Base-by-base conservation (phyloP, 2,329 filamentous ascomycete species). In the Cyphellophora attinorum region DNA sequence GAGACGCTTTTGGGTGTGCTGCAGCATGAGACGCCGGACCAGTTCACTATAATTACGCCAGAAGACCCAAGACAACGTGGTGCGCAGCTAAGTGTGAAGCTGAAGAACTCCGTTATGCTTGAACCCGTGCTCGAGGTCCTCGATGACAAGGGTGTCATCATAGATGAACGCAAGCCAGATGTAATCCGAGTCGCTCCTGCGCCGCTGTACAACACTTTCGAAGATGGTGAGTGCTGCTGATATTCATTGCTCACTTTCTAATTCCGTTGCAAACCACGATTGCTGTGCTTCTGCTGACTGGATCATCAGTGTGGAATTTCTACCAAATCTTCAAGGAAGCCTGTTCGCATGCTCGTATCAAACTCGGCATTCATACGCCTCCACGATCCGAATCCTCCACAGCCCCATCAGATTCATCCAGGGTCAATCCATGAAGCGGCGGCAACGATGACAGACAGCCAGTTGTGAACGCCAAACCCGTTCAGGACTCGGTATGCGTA, bases 181-280 rank as follows among this genome's bases (percentile, higher is more conserved):
- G 86, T 94, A 11, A 79, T 94, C 33, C 68, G 86, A 2, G 76
- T 93, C 2, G 85, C 86, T 2, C 86, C 88, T 1, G 80, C 82
- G 27, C 85, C 86, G 6, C 56, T 94, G 46, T 94, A 93, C 59
- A 89, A 89, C 51, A 76, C 72, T 0, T 93, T 83, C 53, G 66
- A 68, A 39, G 86, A 94, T 48, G 77, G n/a, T n/a, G n/a, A n/a
- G n/a, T n/a, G n/a, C n/a, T 86, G 5, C 76, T 60, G 62, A 54
- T 59, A n/a, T 84, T 83, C 51, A n/a, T n/a, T n/a, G n/a, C n/a
- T n/a, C n/a, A n/a, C n/a, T n/a, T n/a, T n/a, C n/a, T n/a, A n/a
- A n/a, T n/a, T n/a, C n/a, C n/a, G n/a, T n/a, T n/a, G n/a, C n/a
- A n/a, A n/a, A n/a, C n/a, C n/a, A n/a, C n/a, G n/a, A n/a, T n/a